These are phyloP conservation scores for Cryphonectria parasitica DNA, from an alignment of 2,329 filamentous ascomycete species.

Conservation along the genomic window DNA sequence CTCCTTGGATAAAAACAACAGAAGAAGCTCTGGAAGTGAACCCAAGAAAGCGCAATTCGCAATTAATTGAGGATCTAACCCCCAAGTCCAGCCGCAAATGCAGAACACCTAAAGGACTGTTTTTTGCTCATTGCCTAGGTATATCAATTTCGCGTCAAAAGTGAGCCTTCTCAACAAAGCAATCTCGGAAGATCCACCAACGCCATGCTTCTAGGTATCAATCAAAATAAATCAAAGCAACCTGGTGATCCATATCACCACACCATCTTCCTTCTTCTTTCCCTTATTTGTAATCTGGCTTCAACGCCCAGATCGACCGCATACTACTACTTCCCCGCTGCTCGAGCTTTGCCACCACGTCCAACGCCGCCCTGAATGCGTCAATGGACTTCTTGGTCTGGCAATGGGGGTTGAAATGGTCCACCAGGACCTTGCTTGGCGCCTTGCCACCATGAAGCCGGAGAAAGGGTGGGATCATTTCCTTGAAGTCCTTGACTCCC, in stretches of 20 bases:
- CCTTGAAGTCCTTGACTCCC: slow-evolving; percentile 65
- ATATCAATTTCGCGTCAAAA: neutral
- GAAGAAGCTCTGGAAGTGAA: neutral
- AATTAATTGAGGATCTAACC: neutral
- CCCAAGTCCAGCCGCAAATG: neutral
- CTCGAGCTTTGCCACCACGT: slow-evolving; percentile 74
- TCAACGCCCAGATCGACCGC: slow-evolving; percentile 58
- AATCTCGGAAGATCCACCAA: neutral
- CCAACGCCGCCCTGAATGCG: slow-evolving; percentile 82
- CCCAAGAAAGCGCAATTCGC: neutral
- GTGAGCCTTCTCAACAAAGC: neutral
- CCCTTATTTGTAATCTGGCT: slow-evolving; percentile 36
- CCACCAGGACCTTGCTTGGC: slow-evolving; percentile 82
- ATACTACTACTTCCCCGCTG: slow-evolving; percentile 53
- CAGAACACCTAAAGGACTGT: neutral
- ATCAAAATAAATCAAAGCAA: neutral
- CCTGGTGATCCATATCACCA: neutral
- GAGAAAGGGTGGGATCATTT: slow-evolving; percentile 79
- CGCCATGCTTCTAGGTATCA: slow-evolving; percentile 1
- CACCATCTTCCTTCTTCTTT: neutral
- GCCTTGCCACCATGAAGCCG: slow-evolving; percentile 76
- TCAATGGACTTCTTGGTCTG: slow-evolving; percentile 67
- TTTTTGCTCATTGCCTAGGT: neutral
- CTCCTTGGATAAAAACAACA: neutral
- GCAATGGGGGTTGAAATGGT: slow-evolving; percentile 86